These are phyloP conservation scores for Saitozyma podzolica DNA, from an alignment of 768 basidiomycete genomes.

Conservation along the genomic window DNA sequence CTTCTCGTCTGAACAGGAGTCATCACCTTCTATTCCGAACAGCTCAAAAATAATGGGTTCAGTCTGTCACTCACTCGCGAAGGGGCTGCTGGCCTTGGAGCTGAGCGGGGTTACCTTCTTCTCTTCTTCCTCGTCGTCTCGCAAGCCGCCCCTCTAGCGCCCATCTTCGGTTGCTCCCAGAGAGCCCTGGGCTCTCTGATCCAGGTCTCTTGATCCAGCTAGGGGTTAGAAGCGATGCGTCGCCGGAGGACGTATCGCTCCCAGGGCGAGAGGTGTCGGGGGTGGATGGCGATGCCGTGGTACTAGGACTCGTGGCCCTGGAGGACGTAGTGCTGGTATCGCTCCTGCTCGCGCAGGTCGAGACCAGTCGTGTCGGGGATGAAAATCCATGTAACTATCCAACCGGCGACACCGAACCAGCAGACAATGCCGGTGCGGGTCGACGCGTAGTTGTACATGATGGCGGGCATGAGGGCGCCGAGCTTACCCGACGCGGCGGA, in stretches of 20 bases:
- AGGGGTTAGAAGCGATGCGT: slow-evolving; percentile 51
- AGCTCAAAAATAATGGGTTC: no score
- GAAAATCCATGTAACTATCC: slow-evolving; percentile 39
- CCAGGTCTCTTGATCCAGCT: slow-evolving; percentile 48
- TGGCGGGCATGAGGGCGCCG: slow-evolving; percentile 53
- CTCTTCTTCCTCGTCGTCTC: slow-evolving; percentile 52
- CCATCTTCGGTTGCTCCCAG: slow-evolving; percentile 40
- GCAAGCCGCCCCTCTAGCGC: slow-evolving; percentile 31
- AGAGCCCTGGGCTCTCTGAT: slow-evolving; percentile 51
- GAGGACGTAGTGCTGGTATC: slow-evolving; percentile 53
- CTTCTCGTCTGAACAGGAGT: no score
- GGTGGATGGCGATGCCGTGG: slow-evolving; percentile 55
- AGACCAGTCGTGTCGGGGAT: no score
- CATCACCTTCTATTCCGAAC: no score
- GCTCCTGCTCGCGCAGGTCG: no score
- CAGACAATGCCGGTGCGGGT: slow-evolving; percentile 40
- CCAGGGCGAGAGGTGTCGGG: slow-evolving; percentile 50
- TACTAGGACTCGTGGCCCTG: slow-evolving; percentile 50
- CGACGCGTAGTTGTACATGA: slow-evolving; percentile 54
- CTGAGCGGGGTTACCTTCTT: slow-evolving; percentile 34
- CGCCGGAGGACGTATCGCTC: slow-evolving; percentile 52
- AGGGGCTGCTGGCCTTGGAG: slow-evolving; percentile 7
- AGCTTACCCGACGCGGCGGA: no score
- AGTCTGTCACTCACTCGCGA: no score
- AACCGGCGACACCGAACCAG: slow-evolving; percentile 45